Conservation (phyloP, 306 rosid genomes). For the Ziziphus jujuba region DNA sequence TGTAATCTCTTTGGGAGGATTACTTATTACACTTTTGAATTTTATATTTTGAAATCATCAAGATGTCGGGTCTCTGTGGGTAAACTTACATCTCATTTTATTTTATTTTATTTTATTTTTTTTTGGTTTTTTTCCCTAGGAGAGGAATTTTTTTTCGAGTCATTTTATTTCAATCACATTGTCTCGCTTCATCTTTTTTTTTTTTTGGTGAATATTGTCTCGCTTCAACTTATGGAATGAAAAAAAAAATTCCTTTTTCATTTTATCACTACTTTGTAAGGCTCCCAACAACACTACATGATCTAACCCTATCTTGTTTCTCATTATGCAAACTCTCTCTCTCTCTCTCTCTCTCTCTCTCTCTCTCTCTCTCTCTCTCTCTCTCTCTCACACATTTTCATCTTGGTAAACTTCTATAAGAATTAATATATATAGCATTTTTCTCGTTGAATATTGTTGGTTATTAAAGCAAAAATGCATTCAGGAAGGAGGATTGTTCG, state of each 20-base stretch:
- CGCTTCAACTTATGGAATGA: slow-evolving; percentile 11
- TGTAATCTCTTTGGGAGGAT: slow-evolving; percentile 40
- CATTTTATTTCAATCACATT: too few species aligned
- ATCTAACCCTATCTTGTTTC: background rate
- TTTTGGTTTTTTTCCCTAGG: background rate
- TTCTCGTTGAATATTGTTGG: too few species aligned
- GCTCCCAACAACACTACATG: background rate
- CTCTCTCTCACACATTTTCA: background rate
- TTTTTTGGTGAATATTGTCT: background rate
- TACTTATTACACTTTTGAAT: slow-evolving; percentile 48
- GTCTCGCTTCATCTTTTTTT: too few species aligned
- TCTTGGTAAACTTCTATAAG: too few species aligned
- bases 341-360: background rate
- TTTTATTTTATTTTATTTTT: background rate
- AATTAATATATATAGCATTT: too few species aligned
- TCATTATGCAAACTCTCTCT: background rate
- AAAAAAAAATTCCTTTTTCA: too few species aligned
- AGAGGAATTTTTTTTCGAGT: background rate
- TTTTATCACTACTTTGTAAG: background rate
- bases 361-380: background rate
- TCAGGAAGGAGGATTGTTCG: too few species aligned
- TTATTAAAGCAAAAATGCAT: too few species aligned
- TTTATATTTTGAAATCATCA: slow-evolving; percentile 39
- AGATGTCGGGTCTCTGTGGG: slow-evolving; percentile 38
- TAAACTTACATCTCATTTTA: slow-evolving; percentile 4